phyloP scores from a whole-genome alignment of 2,329 filamentous ascomycete species.

The Penicillium sp. region DNA sequence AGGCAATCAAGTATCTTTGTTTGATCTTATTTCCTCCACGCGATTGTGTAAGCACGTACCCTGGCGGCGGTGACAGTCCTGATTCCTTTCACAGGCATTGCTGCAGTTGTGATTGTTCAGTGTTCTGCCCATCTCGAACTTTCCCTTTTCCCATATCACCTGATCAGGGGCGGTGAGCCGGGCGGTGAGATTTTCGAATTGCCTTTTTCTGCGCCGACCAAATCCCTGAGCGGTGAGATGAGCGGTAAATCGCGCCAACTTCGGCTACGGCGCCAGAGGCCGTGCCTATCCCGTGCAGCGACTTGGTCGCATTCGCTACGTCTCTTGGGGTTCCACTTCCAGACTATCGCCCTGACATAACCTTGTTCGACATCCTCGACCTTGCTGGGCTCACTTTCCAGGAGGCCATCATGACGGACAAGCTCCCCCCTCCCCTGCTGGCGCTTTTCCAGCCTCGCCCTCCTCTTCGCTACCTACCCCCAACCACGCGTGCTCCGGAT shows the following conservation, averaged over 20 bases:
- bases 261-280: slow-evolving; percentile 24
- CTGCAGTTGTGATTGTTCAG: slow-evolving; percentile 11
- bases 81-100: slow-evolving; percentile 50
- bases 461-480: slow-evolving; percentile 82
- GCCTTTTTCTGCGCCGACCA: not conserved
- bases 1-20: slow-evolving; percentile 5
- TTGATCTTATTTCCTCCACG: not conserved
- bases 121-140: slow-evolving; percentile 10
- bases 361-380: not conserved
- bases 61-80: slow-evolving; percentile 56
- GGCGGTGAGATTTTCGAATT: not conserved
- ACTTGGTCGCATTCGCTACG: not conserved
- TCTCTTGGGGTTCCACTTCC: not conserved
- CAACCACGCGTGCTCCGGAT: slow-evolving; percentile 78
- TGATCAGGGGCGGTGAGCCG: not conserved
- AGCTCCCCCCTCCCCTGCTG: slow-evolving; percentile 86
- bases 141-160: slow-evolving; percentile 26
- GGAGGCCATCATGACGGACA: slow-evolving; percentile 76
- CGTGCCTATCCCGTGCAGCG: not conserved
- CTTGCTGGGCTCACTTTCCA: not conserved
- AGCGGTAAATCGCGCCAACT: slow-evolving; percentile 13
- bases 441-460: slow-evolving; percentile 94
- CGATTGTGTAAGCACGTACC: slow-evolving; percentile 41
- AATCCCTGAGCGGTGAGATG: slow-evolving; percentile 1
- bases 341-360: not conserved